Evolutionary conservation across 2,329 filamentous ascomycete genomes (phyloP), one percentile per base, ranked within the genome.

Genomic region (Neophaeococcomyces aloes): DNA sequence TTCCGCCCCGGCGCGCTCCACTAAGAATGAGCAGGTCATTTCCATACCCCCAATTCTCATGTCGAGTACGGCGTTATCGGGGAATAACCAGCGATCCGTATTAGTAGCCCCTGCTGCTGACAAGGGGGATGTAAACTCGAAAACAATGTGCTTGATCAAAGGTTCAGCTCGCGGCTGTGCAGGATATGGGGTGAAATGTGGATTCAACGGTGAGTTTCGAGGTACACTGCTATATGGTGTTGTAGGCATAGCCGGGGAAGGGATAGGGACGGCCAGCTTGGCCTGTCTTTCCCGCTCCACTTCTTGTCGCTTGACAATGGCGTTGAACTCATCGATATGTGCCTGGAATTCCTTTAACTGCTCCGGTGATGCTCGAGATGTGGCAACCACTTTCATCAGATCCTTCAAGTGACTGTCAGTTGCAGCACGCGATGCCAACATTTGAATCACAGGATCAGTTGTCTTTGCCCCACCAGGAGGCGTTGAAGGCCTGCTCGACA

Each of bases 311-410:
- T 65, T 65, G 42, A 72, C 65, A 23, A 71, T 68, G 2, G 65
- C 66, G 48, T 70, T 71, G 8, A 72, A 61, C 45, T 70, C 68
- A 48, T 72, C 68, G 40, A 72, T 71, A 49, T 72, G 68, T 23
- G 63, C 61, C 49, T 72, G 69, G 47, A 72, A 72, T 42, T 66
- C 62, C 40, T 65, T 65, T 17, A 72, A 57, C 47, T 72, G 67
- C 47, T 68, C 66, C 47, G 67, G 65, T 3, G 65, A 65, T 10
- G 69, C 69, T 50, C 68, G 63, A 45, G 67, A 70, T 4, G 66
- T 67, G 3, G 69, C 69, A 19, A 72, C 69, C 13, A 72, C 61
- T 46, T 67, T 63, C 69, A 72, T 72, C 51, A 72, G 53, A 4
- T 66, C 66, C 49, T 71, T 72, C 29, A 72, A 54, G 37, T 68